Percentiles rank a stretch among this genome's conserved stretches.
Evolutionary conservation across 208 protist genomes (phyloP).

Genomic region (Trypanosoma congolense): DNA sequence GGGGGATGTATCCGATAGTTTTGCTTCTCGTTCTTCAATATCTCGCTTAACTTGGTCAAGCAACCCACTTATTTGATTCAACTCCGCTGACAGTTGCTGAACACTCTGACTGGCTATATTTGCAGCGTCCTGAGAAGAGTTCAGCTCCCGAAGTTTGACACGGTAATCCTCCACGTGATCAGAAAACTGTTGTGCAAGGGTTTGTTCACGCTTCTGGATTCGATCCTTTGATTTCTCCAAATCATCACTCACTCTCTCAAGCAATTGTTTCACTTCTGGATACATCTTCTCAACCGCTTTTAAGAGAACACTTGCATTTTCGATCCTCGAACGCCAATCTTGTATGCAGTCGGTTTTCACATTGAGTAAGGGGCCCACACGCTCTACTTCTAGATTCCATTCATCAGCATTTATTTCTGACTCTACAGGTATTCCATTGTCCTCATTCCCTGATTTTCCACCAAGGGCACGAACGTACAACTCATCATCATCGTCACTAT

Average conservation of each 20-base stretch:
- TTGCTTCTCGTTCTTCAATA: constrained; percentile 81
- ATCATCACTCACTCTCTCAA: constrained; percentile 71
- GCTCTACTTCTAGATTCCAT: constrained; percentile 88
- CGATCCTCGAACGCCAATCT: constrained; percentile 83
- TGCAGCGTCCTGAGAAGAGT: constrained; percentile 67
- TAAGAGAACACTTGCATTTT: constrained; percentile 70
- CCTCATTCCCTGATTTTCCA: constrained; percentile 37
- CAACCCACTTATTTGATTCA: constrained; percentile 83
- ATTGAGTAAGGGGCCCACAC: constrained; percentile 78
- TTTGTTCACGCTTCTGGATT: constrained; percentile 89
- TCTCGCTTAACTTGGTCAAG: constrained; percentile 83
- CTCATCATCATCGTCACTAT: constrained; percentile 86
- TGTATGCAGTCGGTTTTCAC: constrained; percentile 49
- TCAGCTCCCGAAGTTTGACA: constrained; percentile 82
- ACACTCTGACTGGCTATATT: constrained; percentile 81
- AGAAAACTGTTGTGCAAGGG: constrained; percentile 86
- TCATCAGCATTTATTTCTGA: constrained; percentile 77
- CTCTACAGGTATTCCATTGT: constrained; percentile 32
- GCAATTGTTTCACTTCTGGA: constrained; percentile 82
- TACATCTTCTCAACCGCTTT: constrained; percentile 89
- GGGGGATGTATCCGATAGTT: constrained; percentile 85
- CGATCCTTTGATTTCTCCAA: constrained; percentile 82
- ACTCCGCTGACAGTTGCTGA: constrained; percentile 81
- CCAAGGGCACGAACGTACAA: constrained; percentile 53
- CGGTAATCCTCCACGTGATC: constrained; percentile 86